Base-by-base conservation (phyloP, 768 basidiomycete species). In the Lactarius trivialis region DNA sequence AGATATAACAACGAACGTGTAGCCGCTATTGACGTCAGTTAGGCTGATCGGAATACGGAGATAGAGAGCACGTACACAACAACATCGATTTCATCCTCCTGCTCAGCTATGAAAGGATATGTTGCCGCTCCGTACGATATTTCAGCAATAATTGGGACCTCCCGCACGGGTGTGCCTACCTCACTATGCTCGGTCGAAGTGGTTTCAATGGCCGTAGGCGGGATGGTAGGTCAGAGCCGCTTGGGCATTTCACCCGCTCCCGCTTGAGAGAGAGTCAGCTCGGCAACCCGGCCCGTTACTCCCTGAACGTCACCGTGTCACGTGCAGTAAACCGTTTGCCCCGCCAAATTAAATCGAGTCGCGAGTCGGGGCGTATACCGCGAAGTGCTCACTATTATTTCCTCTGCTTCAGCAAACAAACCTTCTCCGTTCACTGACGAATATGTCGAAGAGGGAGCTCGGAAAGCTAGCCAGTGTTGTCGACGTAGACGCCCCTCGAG, bases 51-150 rank as follows among this genome's bases (percentile, higher is more conserved):
- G n/a, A n/a, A n/a, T n/a, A 67, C 34, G 24, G 41, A 43, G 48
- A 58, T 60, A 60, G 53, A 58, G 45, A 21, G 60, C 11, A 81
- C 90, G 76, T 74, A 97, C 88, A 99, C 95, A 43, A 90, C 85
- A 2, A 98, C 97, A 71, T 98, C 93, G 72, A 98, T 98, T 72
- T 99, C 97, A 72, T 98, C 97, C 60, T 97, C 93, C 72, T 97
- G 89, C 74, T 98, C 97, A 6, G 96, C 94, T 84, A 95, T 89
- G 73, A 98, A 98, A 50, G 97, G 97, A 71, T 99, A 98, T 68
- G 98, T 98, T 33, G 95, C 93, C 36, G 98, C 92, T 2, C 95
- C 95, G 70, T 97, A 99, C 12, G 93, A 94, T 21, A 94, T 81
- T 15, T 84, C 85, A 7, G 73, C 69, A 11, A 71, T 70, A 2